Percentiles rank a stretch among this genome's conserved stretches.
Conservation (phyloP, 495 filamentous ascomycete species). For the Barbatosphaeria neglecta region DNA sequence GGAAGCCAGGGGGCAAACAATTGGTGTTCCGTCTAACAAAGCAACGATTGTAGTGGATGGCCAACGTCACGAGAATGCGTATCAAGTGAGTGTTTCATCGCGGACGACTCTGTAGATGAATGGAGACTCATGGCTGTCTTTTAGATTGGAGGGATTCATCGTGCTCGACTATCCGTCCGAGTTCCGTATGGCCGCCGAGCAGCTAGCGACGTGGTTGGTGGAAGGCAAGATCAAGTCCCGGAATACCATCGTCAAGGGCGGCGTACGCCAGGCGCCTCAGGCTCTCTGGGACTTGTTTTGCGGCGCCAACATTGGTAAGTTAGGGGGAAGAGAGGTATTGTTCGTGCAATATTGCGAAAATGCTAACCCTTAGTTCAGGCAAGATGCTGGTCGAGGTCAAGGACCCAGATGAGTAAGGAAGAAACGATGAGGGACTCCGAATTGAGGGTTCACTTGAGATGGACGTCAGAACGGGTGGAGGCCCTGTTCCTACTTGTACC, state of each 20-base stretch:
- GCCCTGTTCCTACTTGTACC: too few relatives aligned
- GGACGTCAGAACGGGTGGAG: too few relatives aligned
- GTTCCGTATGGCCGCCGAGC: constrained; percentile 21
- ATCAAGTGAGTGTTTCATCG: constrained; percentile 9
- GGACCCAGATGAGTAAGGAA: not conserved
- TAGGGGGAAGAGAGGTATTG: too few relatives aligned
- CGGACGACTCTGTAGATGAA: not conserved
- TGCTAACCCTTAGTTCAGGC: not conserved
- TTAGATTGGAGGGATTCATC: constrained; percentile 47
- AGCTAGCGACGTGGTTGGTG: constrained; percentile 32
- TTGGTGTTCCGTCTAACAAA: not conserved
- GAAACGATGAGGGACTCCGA: not conserved
- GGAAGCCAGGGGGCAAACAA: too few relatives aligned
- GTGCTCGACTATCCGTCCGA: constrained; percentile 35
- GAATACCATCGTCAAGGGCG: constrained; percentile 40
- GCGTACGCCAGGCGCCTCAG: constrained; percentile 34
- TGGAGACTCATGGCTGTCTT: constrained; percentile 8
- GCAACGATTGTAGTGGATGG: constrained; percentile 17
- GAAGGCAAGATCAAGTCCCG: constrained; percentile 40
- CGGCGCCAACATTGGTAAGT: constrained; percentile 40
- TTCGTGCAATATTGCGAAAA: too few relatives aligned
- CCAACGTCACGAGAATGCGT: constrained; percentile 27
- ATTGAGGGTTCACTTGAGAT: too few relatives aligned
- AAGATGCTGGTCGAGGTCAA: constrained; percentile 10
- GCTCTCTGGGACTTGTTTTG: constrained; percentile 38